phyloP scores from a whole-genome alignment of 2,329 filamentous ascomycete genomes.

The Cladosporium sp. region DNA sequence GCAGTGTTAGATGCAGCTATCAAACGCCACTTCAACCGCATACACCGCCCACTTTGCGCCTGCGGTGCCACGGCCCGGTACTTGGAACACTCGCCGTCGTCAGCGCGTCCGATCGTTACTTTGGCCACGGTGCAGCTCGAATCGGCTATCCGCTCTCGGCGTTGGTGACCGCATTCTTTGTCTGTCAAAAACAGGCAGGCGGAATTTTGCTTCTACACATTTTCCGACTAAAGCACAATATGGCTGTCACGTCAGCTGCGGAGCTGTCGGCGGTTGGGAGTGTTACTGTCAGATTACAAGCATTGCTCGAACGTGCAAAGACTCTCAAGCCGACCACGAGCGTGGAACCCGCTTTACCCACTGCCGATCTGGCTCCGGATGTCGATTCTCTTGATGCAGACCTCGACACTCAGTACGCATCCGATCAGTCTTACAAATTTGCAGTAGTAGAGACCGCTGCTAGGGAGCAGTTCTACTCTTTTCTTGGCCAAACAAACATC shows the following conservation, averaged over 20 bases:
- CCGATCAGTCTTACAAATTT: conserved; percentile 33
- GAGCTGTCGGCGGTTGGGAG: conserved; percentile 26
- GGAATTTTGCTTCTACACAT: neutral
- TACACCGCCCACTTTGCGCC: no score
- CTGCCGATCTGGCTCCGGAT: conserved; percentile 33
- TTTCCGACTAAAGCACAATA: conserved; percentile 4
- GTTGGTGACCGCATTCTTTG: neutral
- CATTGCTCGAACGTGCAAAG: conserved; percentile 39
- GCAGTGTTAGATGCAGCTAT: no score
- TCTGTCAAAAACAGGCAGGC: neutral
- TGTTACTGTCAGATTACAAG: conserved; percentile 30
- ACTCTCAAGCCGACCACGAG: conserved; percentile 36
- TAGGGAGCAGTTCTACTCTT: conserved; percentile 68
- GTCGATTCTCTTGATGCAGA: conserved; percentile 26
- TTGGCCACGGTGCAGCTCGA: conserved; percentile 5
- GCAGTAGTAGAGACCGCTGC: conserved; percentile 79
- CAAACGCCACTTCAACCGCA: no score
- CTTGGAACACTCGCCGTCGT: no score
- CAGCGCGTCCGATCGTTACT: neutral
- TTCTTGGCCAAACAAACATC: conserved; percentile 59
- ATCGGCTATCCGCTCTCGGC: conserved; percentile 2
- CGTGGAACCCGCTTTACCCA: conserved; percentile 43
- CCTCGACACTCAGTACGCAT: conserved; percentile 20
- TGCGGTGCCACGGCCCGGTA: no score
- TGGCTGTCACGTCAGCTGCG: conserved; percentile 25